These are phyloP conservation scores for Penicillium angulare DNA, from an alignment of 495 filamentous ascomycete species.

Conservation along the genomic window DNA sequence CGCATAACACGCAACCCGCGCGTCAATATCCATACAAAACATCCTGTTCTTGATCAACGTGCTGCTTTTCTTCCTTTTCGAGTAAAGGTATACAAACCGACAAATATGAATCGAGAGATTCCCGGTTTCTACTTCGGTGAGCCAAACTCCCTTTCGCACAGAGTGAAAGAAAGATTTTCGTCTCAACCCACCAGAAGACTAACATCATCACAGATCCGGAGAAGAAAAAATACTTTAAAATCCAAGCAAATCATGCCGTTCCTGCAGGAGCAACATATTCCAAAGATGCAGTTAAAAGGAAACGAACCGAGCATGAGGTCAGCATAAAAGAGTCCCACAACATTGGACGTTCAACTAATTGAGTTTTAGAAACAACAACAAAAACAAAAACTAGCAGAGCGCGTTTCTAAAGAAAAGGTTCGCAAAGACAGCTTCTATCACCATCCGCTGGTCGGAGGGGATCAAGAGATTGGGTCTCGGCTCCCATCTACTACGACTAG, in stretches of 20 bases:
- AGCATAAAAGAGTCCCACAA: no score
- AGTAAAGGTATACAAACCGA: no score
- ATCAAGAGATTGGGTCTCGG: constrained; percentile 28
- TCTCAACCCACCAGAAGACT: background rate
- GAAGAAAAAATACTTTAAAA: constrained; percentile 59
- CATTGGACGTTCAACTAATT: no score
- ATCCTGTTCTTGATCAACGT: background rate
- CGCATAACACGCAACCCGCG: no score
- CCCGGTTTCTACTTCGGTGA: constrained; percentile 50
- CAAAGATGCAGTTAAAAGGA: constrained; percentile 43
- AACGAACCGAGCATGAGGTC: constrained; percentile 38
- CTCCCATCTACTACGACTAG: constrained; percentile 10
- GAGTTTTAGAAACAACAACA: no score
- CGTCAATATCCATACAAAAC: background rate
- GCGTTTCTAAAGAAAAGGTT: constrained; percentile 2
- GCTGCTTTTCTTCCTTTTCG: no score
- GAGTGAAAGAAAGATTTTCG: background rate
- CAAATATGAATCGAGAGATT: constrained; percentile 23
- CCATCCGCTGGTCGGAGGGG: no score
- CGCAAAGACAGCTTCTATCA: background rate
- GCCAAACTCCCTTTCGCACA: background rate
- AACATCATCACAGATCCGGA: constrained; percentile 48
- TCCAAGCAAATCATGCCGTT: constrained; percentile 49
- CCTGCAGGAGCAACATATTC: constrained; percentile 45
- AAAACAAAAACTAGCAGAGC: no score